Conservation (phyloP, 176 grass and related monocot genomes). For the Triticum turgidum region DNA sequence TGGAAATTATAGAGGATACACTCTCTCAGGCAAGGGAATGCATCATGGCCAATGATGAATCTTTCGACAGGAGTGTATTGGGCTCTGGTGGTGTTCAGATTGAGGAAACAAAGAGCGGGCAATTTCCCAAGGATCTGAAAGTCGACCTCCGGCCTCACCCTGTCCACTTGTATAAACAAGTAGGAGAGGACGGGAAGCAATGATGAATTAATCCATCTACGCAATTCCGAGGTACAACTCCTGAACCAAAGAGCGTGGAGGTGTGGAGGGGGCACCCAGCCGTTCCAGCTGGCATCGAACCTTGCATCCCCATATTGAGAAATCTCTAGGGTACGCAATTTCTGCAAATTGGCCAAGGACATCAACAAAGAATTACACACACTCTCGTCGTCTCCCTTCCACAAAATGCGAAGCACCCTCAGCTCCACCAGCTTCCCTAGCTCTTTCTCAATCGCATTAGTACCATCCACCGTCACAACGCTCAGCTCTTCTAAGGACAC, state of each 20-base stretch:
- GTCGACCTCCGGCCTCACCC: background rate
- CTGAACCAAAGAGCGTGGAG: accelerated
- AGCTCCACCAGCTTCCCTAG: background rate
- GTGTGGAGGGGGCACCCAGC: background rate
- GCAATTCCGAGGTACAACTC: accelerated
- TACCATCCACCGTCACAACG: no score
- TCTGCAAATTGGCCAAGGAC: background rate
- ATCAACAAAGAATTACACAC: no score
- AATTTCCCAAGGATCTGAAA: background rate
- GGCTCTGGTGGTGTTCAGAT: no score
- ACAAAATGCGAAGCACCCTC: background rate
- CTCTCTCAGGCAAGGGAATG: background rate
- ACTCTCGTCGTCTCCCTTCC: background rate
- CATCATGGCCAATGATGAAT: background rate
- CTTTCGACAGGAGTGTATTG: no score
- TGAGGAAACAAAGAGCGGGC: background rate
- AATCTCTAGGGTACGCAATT: accelerated
- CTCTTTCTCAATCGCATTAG: background rate
- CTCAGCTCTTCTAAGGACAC: no score
- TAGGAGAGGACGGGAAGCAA: background rate
- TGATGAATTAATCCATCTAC: background rate
- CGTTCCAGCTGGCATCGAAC: no score
- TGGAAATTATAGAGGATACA: background rate
- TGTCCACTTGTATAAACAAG: background rate
- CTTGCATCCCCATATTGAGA: no score